Evolutionary conservation across 495 filamentous ascomycete genomes (phyloP).

Genomic region (Terfezia claveryi): DNA sequence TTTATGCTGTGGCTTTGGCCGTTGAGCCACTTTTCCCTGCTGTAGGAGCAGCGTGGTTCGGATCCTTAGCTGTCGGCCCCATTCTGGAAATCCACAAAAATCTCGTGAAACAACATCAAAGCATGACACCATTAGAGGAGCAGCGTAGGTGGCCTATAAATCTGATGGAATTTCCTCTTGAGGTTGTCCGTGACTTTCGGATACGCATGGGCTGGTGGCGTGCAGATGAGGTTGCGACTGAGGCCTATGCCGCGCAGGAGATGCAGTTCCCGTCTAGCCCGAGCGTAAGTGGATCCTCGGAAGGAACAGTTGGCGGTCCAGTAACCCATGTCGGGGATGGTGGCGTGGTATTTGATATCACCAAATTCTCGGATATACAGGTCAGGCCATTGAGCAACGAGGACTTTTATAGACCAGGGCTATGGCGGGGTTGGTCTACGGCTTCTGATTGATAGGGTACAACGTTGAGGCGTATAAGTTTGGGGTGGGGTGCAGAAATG

Average conservation of each 20-base stretch:
- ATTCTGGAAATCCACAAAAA: slow-evolving; percentile 58
- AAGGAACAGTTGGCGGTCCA: not conserved
- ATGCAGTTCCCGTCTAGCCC: not conserved
- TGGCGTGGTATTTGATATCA: not conserved
- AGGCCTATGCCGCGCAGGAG: not conserved
- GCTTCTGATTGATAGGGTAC: too few species aligned
- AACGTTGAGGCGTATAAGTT: too few species aligned
- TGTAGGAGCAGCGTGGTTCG: slow-evolving; percentile 68
- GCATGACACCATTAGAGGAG: slow-evolving; percentile 20
- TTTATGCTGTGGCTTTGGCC: slow-evolving; percentile 67
- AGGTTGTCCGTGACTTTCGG: slow-evolving; percentile 38
- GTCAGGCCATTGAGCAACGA: not conserved
- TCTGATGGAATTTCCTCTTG: slow-evolving; percentile 41
- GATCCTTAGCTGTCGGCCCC: slow-evolving; percentile 47
- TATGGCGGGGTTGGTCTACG: too few species aligned
- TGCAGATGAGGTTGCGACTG: not conserved
- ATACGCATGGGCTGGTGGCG: slow-evolving; percentile 35
- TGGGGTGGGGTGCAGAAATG: too few species aligned
- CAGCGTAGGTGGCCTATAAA: slow-evolving; percentile 28
- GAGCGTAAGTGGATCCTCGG: not conserved
- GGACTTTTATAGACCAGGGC: not conserved
- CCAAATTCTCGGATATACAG: not conserved
- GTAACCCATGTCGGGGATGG: not conserved
- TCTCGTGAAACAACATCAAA: slow-evolving; percentile 20
- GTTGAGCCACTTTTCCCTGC: slow-evolving; percentile 84